A percentile compares a stretch with the other conserved stretches of the same genome.
Evolutionary conservation across 352 stramenopile genomes (phyloP).

Genomic region (Globisporangium orthogonon): DNA sequence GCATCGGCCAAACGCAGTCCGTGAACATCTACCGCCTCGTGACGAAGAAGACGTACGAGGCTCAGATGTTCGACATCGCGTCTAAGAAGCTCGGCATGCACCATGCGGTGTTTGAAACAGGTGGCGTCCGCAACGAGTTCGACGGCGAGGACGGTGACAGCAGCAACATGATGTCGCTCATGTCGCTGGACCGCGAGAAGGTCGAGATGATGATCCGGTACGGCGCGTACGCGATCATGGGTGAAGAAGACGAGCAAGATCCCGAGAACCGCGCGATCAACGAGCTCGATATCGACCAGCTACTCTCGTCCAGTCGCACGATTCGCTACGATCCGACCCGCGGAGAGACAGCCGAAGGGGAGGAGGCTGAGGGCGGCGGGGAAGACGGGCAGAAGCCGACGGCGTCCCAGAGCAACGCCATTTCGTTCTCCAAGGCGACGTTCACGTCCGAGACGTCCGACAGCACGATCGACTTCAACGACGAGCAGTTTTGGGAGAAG

Average conservation of each 20-base stretch:
- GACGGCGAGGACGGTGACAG: constrained; percentile 92
- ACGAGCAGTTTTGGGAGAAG: constrained; percentile 91
- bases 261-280: constrained; percentile 86
- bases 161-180: constrained; percentile 88
- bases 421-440: constrained; percentile 86
- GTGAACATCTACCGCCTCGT: constrained; percentile 99
- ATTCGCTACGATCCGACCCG: constrained; percentile 83
- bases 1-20: constrained; percentile 99
- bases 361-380: constrained; percentile 27
- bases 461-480: constrained; percentile 86
- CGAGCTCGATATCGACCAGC: constrained; percentile 85
- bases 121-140: constrained; percentile 89
- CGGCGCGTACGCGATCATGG: constrained; percentile 96
- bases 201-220: constrained; percentile 97
- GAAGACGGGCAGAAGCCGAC: constrained; percentile 24
- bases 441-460: constrained; percentile 86
- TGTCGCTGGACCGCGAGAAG: constrained; percentile 95
- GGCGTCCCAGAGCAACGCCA: constrained; percentile 44
- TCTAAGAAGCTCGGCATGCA: constrained; percentile 98
- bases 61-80: constrained; percentile 99
- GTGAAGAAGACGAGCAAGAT: constrained; percentile 94
- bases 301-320: constrained; percentile 80
- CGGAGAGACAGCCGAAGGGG: constrained; percentile 31
- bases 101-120: constrained; percentile 96
- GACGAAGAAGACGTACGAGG: constrained; percentile 98